Evolutionary conservation across 371 early-diverging fungal genomes (phyloP), one percentile per base, ranked within the genome.

Genomic region (Rhizomucor pusillus): DNA sequence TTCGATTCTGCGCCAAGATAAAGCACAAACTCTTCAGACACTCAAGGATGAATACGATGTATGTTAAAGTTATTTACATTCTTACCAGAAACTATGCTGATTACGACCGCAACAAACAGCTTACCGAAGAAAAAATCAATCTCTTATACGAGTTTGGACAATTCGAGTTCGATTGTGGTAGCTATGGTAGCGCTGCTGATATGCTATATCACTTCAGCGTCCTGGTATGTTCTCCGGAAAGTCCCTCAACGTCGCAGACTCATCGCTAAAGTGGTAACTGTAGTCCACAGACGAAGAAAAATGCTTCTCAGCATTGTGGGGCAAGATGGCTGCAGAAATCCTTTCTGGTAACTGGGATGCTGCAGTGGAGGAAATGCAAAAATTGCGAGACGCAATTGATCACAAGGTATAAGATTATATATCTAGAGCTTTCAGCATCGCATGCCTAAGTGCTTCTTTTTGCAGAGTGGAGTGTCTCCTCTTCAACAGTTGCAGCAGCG

Each of bases 251-350:
- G 29, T 29, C 62, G 66, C 59, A 16, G 16, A 6, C 12, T 7
- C 43, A 4, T 47, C 5, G 2, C 14, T 43, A 36, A 25, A 5
- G 16, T 19, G 16, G 41, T 48, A 25, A 14, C 13, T 47, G 16
- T 66, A 86, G 90, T 91, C 93, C 13, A 90, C 91, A 19, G 93
- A 96, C 69, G 63, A 79, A 47, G 90, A 91, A 57, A 79, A 81
- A 35, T 87, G 87, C 61, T 73, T 90, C 45, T 87, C 86, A 55
- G 94, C 97, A 34, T 75, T 91, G 59, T 97, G 97, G 97, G 97
- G 97, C 54, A 97, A 95, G 72, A 84, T 97, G 59, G 94, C 93
- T 22, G 86, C 92, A n/a, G 97, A 97, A 60, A 97, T 97, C 59
- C 78, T 95, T 61, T 81, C 87, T 23, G 90, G 89, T 64, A 93